Base-by-base conservation (phyloP, 805 yeast genomes). In the Lipomyces mesembrius region DNA sequence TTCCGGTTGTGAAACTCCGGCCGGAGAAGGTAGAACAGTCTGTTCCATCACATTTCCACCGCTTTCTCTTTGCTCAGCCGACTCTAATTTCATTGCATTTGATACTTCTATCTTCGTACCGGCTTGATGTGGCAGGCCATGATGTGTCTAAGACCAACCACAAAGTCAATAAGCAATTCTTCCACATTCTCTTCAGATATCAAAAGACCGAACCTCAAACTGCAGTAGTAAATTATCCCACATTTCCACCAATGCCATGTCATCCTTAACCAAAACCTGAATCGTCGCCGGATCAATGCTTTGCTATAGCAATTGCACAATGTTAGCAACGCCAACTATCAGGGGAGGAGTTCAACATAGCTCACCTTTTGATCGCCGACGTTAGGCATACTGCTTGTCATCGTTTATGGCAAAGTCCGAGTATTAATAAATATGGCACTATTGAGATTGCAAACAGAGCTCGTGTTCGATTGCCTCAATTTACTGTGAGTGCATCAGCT, bases 181-280 rank as follows among this genome's bases (percentile, higher is more conserved):
- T 12, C 29, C 29, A 12, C 7, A 11, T 3, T 12, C 34, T 17
- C 8, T 25, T 29, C n/a, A 52, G 14, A 52, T 49, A 5, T 25
- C n/a, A 52, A 14, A 3, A 25, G n/a, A 52, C 37, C 66, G 29
- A 35, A 58, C 66, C 60, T 63, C 60, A 35, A 59, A 63, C 32
- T 63, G 62, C 39, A 54, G 2, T 25, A 63, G 25, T 27, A 63
- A 32, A 29, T 37, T 52, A 9, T 51, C 62, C 66, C 66, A 63
- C 58, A 59, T 53, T 32, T 51, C 20, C 17, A 63, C 60, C 12
- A 63, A 20, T 4, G 62, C 66, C 29, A 11, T n/a, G 34, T 62
- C 65, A n/a, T 46, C 57, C 8, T 14, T 34, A 5, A 32, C 59
- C 49, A 43, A 43, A 43, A n/a, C 22, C 8, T 43, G 49, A 17